Conservation (phyloP, 345 rosid species). For the Ailanthus altissimus region DNA sequence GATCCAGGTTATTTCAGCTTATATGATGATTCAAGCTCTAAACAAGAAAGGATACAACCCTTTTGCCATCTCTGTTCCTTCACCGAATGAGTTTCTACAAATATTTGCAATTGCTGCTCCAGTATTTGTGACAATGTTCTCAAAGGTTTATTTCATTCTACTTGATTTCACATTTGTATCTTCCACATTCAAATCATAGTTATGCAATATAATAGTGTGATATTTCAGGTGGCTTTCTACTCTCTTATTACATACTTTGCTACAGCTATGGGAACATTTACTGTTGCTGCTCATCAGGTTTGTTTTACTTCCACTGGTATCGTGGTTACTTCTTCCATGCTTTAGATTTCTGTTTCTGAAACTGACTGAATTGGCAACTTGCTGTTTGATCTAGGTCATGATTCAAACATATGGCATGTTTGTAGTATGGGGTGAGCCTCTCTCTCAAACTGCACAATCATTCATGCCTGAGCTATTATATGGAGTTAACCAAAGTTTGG, state of each 20-base stretch:
- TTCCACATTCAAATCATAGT: not conserved
- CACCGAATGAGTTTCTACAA: slow-evolving; percentile 28
- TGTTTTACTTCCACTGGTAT: not conserved
- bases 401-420: slow-evolving; percentile 52
- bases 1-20: slow-evolving; percentile 43
- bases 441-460: slow-evolving; percentile 59
- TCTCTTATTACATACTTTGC: slow-evolving; percentile 41
- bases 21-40: slow-evolving; percentile 47
- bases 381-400: slow-evolving; percentile 27
- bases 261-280: slow-evolving; percentile 44
- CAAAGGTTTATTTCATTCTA: slow-evolving; percentile 32
- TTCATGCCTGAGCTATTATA: slow-evolving; percentile 57
- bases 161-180: not conserved
- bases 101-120: slow-evolving; percentile 42
- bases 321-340: not conserved
- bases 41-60: slow-evolving; percentile 42
- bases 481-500: slow-evolving; percentile 42
- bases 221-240: slow-evolving; percentile 43
- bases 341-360: not conserved
- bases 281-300: slow-evolving; percentile 55
- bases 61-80: slow-evolving; percentile 35
- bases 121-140: slow-evolving; percentile 40
- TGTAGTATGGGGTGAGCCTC: slow-evolving; percentile 54
- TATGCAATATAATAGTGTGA: slow-evolving; percentile 3
- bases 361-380: slow-evolving; percentile 6